These are phyloP conservation scores for Kondoa malvinella DNA, from an alignment of 768 basidiomycete species.

Conservation along the genomic window DNA sequence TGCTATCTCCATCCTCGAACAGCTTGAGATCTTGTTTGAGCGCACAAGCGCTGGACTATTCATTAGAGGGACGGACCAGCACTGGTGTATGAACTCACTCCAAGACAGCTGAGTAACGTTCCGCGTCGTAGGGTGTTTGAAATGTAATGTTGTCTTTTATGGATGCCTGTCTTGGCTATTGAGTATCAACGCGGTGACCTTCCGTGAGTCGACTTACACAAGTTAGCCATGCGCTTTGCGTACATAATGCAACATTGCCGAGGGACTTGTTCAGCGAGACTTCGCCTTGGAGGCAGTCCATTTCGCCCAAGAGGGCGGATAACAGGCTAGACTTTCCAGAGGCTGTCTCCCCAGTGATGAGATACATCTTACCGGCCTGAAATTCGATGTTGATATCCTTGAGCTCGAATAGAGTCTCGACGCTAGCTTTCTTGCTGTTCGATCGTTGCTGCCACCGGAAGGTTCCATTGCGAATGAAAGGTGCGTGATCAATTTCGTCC, in stretches of 20 bases:
- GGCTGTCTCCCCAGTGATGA: slow-evolving; percentile 33
- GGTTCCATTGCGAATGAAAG: slow-evolving; percentile 36
- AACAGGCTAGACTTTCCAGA: slow-evolving; percentile 46
- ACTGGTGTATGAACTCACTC: slow-evolving; percentile 40
- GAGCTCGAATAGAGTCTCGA: neutral
- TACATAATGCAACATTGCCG: slow-evolving; percentile 11
- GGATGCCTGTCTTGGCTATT: slow-evolving; percentile 56
- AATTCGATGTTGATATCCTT: neutral
- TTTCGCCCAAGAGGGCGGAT: slow-evolving; percentile 13
- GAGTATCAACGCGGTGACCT: slow-evolving; percentile 48
- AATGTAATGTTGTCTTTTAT: slow-evolving; percentile 49
- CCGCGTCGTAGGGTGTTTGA: slow-evolving; percentile 42
- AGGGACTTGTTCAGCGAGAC: slow-evolving; percentile 31
- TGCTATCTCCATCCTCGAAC: slow-evolving; percentile 59
- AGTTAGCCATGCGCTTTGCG: slow-evolving; percentile 21
- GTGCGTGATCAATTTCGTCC: slow-evolving; percentile 7
- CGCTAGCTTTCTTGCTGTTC: neutral
- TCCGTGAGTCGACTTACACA: slow-evolving; percentile 33
- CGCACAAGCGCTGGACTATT: slow-evolving; percentile 44
- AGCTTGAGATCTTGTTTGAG: slow-evolving; percentile 53
- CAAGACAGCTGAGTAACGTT: neutral
- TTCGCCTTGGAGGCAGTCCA: slow-evolving; percentile 36
- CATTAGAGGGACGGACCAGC: slow-evolving; percentile 34
- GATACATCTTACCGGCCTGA: neutral
- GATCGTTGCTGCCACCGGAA: neutral